Base-by-base conservation (phyloP, 495 filamentous ascomycete species). In the Astrocystis sublimbata region DNA sequence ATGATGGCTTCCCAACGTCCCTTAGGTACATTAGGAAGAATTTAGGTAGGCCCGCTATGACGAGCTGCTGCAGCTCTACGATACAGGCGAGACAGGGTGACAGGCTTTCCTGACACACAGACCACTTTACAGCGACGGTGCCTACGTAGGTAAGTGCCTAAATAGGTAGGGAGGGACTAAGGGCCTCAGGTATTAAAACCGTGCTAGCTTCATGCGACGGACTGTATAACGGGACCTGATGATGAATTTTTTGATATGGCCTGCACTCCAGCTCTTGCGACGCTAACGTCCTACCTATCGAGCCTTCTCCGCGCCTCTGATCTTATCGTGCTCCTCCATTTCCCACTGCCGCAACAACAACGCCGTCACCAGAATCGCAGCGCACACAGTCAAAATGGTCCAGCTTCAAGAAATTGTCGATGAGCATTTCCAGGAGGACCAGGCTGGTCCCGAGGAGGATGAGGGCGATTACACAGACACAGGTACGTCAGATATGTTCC, bases 361-460 rank as follows among this genome's bases (percentile, higher is more conserved):
- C 43, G 56, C 28, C 19, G 10, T 38, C 21, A 24, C 15, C 17
- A 38, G 15, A 43, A 21, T 21, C 49, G 33, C 15, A 24, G 9
- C n/a, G 12, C 23, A 19, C 15, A 60, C 21, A 50, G 45, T 26
- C 38, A 56, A 47, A 70, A 98, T 98, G 94, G 94, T 98, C 73
- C 90, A 96, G 78, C 90, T 98, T 66, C 88, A 87, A 66, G 96
- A 97, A 79, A 93, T 98, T 72, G 87, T 93, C 64, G 94, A 98
- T 74, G 92, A 96, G 80, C 91, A 94, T 75, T 96, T 97, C 82
- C 79, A 86, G 71, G 76, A 88, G 68, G 89, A 90, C 75, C 87
- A 89, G 66, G 79, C 82, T 46, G 83, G 90, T 49, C 79, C 78
- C 62, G 86, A 89, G 61, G 89, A 94, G 65, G 90, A 96, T 47